Evolutionary conservation across 2,329 filamentous ascomycete species (phyloP), one percentile per base, ranked within the genome.

Genomic region (Fusarium xyrophilum): DNA sequence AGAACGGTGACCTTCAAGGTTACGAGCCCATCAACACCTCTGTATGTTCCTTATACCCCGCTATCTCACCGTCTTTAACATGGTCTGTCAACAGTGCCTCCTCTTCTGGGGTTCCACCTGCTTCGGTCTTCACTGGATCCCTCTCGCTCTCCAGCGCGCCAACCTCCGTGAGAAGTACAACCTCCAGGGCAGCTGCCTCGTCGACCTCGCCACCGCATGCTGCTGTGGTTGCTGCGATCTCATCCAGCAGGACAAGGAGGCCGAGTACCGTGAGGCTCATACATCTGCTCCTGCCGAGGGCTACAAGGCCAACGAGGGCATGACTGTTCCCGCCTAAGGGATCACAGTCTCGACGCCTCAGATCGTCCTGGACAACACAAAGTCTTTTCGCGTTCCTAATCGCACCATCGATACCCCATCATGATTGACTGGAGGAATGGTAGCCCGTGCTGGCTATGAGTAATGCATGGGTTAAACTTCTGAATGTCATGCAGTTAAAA

Each of bases 191-290:
- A 80, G 72, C 73, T 83, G 80, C 64, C 64, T 82, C 3, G 73
- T 76, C 35, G 82, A 84, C 53, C 70, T 84, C 33, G 77, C 76
- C 36, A 73, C 76, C 6, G 76, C 82, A 4, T 83, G 78, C 77
- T 84, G 82, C 77, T 84, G 82, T 67, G 76, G 75, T 25, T 78
- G 79, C 75, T 85, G 82, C 74, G 75, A 77, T 46, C 72, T 84
- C 27, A 76, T 82, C 53, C 82, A 84, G 79, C 73, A 78, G 63
- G 82, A 84, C 39, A 84, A 84, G 79, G 82, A 85, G 75, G 77
- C 78, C 5, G 76, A 75, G 51, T 69, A 79, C 61, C 79, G 77
- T 17, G 80, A 80, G 69, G 55, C 69, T 17, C 67, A 72, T 38
- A 30, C 36, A 14, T 39, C 53, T 17, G 53, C 54, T 10, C 43